Conservation (phyloP, 164 flowering plant genomes). For the Malania oleifera region DNA sequence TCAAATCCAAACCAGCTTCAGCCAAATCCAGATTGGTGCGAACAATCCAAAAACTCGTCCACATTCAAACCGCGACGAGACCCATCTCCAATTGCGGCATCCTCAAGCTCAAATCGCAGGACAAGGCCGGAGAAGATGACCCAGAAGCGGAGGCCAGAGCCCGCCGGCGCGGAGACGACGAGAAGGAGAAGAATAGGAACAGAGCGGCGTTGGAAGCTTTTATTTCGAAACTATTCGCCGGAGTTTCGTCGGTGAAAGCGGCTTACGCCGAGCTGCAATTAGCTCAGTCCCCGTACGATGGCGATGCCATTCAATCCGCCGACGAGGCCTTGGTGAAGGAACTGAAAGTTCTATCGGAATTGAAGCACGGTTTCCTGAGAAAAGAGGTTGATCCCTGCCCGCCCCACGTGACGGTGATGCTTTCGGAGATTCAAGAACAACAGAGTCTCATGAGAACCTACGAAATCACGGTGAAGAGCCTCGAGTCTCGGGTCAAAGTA, state of each 20-base stretch:
- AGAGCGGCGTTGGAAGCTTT: conserved; percentile 64
- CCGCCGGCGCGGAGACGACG: conserved; percentile 16
- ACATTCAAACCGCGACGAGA: neutral
- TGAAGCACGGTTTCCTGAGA: conserved; percentile 57
- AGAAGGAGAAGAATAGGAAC: conserved; percentile 17
- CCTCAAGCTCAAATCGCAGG: conserved; percentile 31
- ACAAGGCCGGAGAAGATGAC: conserved; percentile 20
- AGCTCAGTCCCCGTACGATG: conserved; percentile 79
- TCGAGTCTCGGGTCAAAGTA: conserved; percentile 39
- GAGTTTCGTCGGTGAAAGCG: conserved; percentile 70
- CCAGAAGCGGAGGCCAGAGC: neutral
- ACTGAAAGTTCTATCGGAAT: conserved; percentile 54
- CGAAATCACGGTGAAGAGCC: conserved; percentile 60
- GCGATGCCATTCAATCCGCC: conserved; percentile 53
- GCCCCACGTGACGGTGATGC: conserved; percentile 61
- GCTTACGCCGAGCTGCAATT: conserved; percentile 90
- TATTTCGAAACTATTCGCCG: conserved; percentile 72
- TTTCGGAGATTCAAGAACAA: conserved; percentile 83
- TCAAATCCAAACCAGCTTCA: conserved; percentile 17
- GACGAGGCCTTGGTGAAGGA: conserved; percentile 71
- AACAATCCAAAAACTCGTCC: too few relatives aligned
- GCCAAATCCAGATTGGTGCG: conserved; percentile 19
- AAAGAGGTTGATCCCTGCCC: conserved; percentile 53
- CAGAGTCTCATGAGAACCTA: conserved; percentile 66
- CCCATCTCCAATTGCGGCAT: conserved; percentile 28